Evolutionary conservation across 192 early-diverging fungal genomes (phyloP).

Genomic region (Diversispora epigaea): DNA sequence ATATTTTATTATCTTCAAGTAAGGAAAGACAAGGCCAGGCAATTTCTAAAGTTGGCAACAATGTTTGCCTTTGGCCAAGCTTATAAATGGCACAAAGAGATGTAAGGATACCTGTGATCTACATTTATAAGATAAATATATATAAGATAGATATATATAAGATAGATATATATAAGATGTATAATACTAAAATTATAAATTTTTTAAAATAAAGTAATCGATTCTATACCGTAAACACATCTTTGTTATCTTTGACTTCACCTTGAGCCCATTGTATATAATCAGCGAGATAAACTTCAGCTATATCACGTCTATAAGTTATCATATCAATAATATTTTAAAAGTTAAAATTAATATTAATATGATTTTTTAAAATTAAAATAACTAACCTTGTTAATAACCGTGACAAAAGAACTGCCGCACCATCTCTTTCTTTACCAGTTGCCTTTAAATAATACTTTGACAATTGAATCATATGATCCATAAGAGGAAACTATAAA

Average conservation of each 20-base stretch:
- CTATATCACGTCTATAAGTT: slow-evolving; percentile 63
- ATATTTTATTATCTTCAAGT: slow-evolving; percentile 48
- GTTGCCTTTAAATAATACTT: slow-evolving; percentile 68
- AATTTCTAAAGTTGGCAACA: slow-evolving; percentile 55
- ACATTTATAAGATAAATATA: slow-evolving; percentile 1
- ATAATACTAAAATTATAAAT: not conserved
- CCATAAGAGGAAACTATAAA: slow-evolving; percentile 58
- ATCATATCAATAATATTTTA: not conserved
- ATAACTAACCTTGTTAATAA: slow-evolving; percentile 68
- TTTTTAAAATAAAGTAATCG: not conserved
- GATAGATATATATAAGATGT: not conserved
- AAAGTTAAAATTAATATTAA: slow-evolving; percentile 5
- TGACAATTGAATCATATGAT: slow-evolving; percentile 63
- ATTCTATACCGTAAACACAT: slow-evolving; percentile 53
- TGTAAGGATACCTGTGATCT: slow-evolving; percentile 60
- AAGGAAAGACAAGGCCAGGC: slow-evolving; percentile 42
- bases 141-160: not conserved
- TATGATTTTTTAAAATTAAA: not conserved
- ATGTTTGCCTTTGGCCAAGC: slow-evolving; percentile 60
- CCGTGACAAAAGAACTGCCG: slow-evolving; percentile 77
- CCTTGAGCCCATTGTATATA: slow-evolving; percentile 74
- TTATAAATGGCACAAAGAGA: slow-evolving; percentile 71
- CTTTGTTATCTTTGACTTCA: slow-evolving; percentile 34
- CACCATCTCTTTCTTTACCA: slow-evolving; percentile 86
- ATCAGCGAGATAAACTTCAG: slow-evolving; percentile 50